Percentiles rank a stretch among this genome's conserved stretches.
Evolutionary conservation across 2,329 filamentous ascomycete genomes (phyloP).

Genomic region (Conoideocrella luteorostrata): DNA sequence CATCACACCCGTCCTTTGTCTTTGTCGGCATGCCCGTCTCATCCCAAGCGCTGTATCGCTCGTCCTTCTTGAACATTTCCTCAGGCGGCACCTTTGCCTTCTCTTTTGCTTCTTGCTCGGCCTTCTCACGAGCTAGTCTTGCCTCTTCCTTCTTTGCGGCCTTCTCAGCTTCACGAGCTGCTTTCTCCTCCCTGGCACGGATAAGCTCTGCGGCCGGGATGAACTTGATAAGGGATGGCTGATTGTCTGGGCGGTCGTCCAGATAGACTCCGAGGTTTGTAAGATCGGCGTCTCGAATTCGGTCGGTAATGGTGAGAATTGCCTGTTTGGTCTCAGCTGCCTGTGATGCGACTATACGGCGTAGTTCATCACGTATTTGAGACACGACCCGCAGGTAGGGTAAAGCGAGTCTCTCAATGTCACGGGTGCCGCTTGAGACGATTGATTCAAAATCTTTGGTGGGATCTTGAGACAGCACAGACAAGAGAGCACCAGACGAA

Average conservation of each 20-base stretch:
- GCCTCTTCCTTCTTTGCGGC: slow-evolving; percentile 49
- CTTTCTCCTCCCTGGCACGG: slow-evolving; percentile 52
- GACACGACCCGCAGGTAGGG: slow-evolving; percentile 51
- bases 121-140: slow-evolving; percentile 41
- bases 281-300: slow-evolving; percentile 72
- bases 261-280: slow-evolving; percentile 81
- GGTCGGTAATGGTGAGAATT: slow-evolving; percentile 70
- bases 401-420: slow-evolving; percentile 46
- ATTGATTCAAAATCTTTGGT: slow-evolving; percentile 40
- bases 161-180: slow-evolving; percentile 56
- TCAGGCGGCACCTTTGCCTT: slow-evolving; percentile 50
- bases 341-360: slow-evolving; percentile 43
- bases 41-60: slow-evolving; percentile 70
- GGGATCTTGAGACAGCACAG: slow-evolving; percentile 37
- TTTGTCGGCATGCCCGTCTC: slow-evolving; percentile 73
- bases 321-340: slow-evolving; percentile 55
- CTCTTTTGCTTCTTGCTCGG: slow-evolving; percentile 47
- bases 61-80: slow-evolving; percentile 51
- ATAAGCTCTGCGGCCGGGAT: slow-evolving; percentile 51
- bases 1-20: slow-evolving; percentile 69
- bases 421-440: slow-evolving; percentile 37
- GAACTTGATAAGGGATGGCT: slow-evolving; percentile 67
- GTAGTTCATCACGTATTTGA: slow-evolving; percentile 55
- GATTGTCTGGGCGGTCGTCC: slow-evolving; percentile 65
- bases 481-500: slow-evolving; percentile 35